Conservation (phyloP, 129 eudicot genomes). For the Apium graveolens region DNA sequence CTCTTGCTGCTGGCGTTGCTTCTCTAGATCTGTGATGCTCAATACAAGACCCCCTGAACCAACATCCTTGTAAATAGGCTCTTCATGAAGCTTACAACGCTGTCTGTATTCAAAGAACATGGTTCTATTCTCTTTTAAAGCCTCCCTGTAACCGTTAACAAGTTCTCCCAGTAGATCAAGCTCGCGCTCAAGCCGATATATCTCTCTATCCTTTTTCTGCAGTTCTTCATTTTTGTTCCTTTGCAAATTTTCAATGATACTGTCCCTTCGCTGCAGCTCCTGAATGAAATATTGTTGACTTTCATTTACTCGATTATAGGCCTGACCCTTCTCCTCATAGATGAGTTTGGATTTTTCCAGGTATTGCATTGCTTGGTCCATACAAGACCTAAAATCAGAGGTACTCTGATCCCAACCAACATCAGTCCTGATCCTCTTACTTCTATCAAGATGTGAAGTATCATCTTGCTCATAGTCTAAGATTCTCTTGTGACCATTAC, state of each 20-base stretch:
- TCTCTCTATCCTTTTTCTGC: conserved; percentile 34
- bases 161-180: conserved; percentile 51
- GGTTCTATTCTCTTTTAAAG: conserved; percentile 45
- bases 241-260: conserved; percentile 30
- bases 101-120: conserved; percentile 54
- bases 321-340: conserved; percentile 34
- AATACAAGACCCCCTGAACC: conserved; percentile 77
- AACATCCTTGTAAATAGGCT: conserved; percentile 64
- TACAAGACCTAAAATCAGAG: conserved; percentile 41
- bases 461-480: conserved; percentile 47
- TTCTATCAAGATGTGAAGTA: conserved; percentile 29
- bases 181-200: conserved; percentile 58
- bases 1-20: conserved; percentile 33
- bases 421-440: conserved; percentile 55
- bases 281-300: conserved; percentile 31
- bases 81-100: conserved; percentile 39
- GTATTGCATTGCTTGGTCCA: conserved; percentile 43
- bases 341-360: conserved; percentile 40
- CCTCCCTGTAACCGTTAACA: conserved; percentile 55
- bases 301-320: conserved; percentile 21
- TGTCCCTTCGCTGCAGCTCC: conserved; percentile 39
- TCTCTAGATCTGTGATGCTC: conserved; percentile 58
- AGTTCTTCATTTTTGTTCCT: conserved; percentile 42
- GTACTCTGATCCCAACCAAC: conserved; percentile 41
- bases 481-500: conserved; percentile 53